Evolutionary conservation across 192 early-diverging fungal genomes (phyloP), one percentile per base, ranked within the genome.

Genomic region (Linnemannia zychae): DNA sequence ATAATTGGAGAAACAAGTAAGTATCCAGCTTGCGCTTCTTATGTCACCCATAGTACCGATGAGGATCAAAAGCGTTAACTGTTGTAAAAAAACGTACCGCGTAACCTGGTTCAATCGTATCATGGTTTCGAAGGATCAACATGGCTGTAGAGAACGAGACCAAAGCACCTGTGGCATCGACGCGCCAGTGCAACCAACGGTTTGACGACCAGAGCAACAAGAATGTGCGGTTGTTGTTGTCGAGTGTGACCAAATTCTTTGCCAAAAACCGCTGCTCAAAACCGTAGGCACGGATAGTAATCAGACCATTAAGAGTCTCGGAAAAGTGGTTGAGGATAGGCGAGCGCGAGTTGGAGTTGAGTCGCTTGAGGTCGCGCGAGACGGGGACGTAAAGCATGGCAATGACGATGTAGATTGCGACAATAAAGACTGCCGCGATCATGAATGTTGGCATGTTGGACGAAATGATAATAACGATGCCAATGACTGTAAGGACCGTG

Each of bases 331-430:
- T 92, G 48, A 96, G 90, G 78, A 94, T 95, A 15, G 96, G 91
- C 4, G 97, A 95, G 57, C 90, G 90, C 80, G 92, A 91, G 33
- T 94, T 90, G 22, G 93, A 90, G 18, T 94, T 93, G 84, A 97
- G 94, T 31, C 98, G 94, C 91, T 99, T 98, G 71, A 99, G 88
- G 81, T 98, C 97, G 67, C 98, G 92, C 3, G 95, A 95, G 18
- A 94, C 90, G 22, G 88, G 89, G 50, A 98, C 82, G 75, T 97
- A 98, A 77, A 92, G 92, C 0, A 82, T 36, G 15, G 92, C 94
- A 65, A 97, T 88, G 53, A 89, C 71, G 7, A 84, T 77, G 76
- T 94, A 97, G 24, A 93, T 20, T 3, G 71, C 68, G 17, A 90
- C 76, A 31, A 95, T 90, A 63, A 93, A 77, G 28, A 88, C 67